Base-by-base conservation (phyloP, 2,329 filamentous ascomycete genomes). In the Harringtonia lauricola region DNA sequence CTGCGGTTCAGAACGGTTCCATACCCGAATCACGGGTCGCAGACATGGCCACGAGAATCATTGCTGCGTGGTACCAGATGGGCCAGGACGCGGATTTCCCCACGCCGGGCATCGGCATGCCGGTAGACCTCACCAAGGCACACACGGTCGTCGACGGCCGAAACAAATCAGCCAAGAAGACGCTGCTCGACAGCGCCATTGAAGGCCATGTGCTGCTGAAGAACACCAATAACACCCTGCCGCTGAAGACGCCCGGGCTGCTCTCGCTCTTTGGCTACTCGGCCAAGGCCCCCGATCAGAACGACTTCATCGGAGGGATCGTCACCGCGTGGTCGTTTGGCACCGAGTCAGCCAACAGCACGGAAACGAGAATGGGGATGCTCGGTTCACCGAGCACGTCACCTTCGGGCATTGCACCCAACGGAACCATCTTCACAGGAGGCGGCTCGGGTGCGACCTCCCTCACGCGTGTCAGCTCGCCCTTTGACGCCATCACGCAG, bases 171-270 rank as follows among this genome's bases (percentile, higher is more conserved):
- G 62, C 60, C 33, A 61, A 58, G 38, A 52, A 59, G 40, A 55
- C 59, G 1, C 56, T 79, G 0, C 54, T 79, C 0, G 63, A 74
- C n/a, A 72, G 74, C 4, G 77, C 76, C 1, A 61, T 79, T 5
- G 76, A 81, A 51, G 76, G 79, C 4, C 76, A 80, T 43, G 78
- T 82, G 1, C 65, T 82, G 1, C 66, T 82, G 26, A 83, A 82
- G 57, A 82, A 83, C 54, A 60, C 55, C 33, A 71, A 73, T 35
- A 64, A 63, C 14, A 61, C 72, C 0, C 64, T 82, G 1, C 78
- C 78, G 0, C 57, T 83, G 0, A 64, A 64, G 9, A 57, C 65
- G 12, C 69, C 69, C 3, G 60, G 64, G 47, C 52, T 72, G 48
- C 50, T 83, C 36, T 75, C 77, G 1, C 51, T 82, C n/a, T 79